These are phyloP conservation scores for Ustilago nuda DNA, from an alignment of 1,284 basidiomycete genomes.

Conservation along the genomic window DNA sequence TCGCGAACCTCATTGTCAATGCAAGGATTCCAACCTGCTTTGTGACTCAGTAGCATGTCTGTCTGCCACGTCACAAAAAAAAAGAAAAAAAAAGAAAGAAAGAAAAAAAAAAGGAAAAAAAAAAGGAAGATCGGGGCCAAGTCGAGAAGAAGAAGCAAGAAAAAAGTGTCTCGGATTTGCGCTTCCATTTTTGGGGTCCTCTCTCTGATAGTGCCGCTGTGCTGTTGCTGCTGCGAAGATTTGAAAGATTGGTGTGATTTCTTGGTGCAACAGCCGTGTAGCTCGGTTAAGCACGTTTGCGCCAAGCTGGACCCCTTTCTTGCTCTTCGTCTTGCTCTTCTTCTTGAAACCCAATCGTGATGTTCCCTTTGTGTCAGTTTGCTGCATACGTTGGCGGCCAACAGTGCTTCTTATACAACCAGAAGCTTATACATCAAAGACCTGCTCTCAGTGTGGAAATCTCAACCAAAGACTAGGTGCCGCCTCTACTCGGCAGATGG, in stretches of 20 bases:
- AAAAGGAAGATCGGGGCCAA: background rate
- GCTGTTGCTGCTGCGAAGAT: background rate
- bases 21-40: background rate
- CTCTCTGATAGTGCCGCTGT: background rate
- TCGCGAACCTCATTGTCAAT: background rate
- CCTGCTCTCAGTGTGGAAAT: no score
- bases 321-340: background rate
- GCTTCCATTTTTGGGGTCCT: conserved; percentile 3
- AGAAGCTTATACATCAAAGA: no score
- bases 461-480: no score
- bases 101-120: background rate
- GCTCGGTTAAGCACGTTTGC: conserved; percentile 3
- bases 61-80: background rate
- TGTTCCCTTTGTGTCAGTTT: background rate
- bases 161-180: background rate
- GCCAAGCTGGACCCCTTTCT: conserved; percentile 19
- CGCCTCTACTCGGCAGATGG: no score
- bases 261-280: background rate
- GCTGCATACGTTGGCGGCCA: background rate
- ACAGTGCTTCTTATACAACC: no score
- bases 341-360: background rate
- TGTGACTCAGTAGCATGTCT: background rate
- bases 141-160: background rate
- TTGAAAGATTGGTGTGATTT: conserved; percentile 1
- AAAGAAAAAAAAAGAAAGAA: background rate